phyloP scores from a whole-genome alignment of 177 flowering plant genomes.

The Tripterygium wilfordii region DNA sequence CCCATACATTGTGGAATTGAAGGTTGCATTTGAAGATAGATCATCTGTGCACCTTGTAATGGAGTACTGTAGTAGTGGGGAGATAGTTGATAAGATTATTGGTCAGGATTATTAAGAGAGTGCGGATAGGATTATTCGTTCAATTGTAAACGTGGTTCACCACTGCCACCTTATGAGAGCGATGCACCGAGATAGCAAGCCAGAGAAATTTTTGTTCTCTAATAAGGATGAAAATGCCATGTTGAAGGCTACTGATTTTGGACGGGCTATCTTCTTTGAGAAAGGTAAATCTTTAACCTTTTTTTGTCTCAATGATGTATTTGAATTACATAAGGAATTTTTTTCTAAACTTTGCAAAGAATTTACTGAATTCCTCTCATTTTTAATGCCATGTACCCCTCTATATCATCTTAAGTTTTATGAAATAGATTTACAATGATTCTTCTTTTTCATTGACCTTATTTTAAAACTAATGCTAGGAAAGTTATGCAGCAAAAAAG shows the following conservation, averaged over 20 bases:
- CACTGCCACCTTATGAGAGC: slow-evolving; percentile 69
- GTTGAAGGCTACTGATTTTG: slow-evolving; percentile 64
- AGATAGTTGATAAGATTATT: slow-evolving; percentile 60
- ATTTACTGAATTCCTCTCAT: too few species aligned
- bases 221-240: slow-evolving; percentile 40
- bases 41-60: slow-evolving; percentile 54
- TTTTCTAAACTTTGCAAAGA: too few species aligned
- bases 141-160: slow-evolving; percentile 57
- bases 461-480: slow-evolving; percentile 27
- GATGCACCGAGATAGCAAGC: slow-evolving; percentile 65
- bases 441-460: too few species aligned
- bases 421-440: too few species aligned
- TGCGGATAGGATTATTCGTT: slow-evolving; percentile 42
- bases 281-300: slow-evolving; percentile 35
- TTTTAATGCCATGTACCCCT: too few species aligned
- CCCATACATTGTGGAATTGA: slow-evolving; percentile 54
- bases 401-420: too few species aligned
- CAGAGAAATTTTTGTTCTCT: slow-evolving; percentile 60
- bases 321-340: too few species aligned
- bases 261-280: slow-evolving; percentile 60
- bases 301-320: too few species aligned
- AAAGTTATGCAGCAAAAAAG: slow-evolving; percentile 49
- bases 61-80: slow-evolving; percentile 70
- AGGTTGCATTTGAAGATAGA: slow-evolving; percentile 61
- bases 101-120: slow-evolving; percentile 56